Conservation (phyloP, 2,329 filamentous ascomycete species). For the Verticillium alfalfae region DNA sequence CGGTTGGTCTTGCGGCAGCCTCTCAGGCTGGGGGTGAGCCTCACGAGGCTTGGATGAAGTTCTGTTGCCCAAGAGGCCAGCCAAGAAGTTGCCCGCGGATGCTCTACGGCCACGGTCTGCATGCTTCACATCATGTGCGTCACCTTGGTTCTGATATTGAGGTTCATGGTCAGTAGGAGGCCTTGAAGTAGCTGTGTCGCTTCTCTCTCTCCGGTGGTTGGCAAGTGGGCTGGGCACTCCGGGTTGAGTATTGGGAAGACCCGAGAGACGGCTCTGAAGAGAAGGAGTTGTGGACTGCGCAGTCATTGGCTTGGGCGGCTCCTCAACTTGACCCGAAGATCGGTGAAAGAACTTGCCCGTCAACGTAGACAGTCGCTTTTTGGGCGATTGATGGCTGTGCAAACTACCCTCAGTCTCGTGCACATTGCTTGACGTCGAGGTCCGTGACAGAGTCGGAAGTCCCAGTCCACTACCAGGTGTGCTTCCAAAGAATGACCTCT, state of each 20-base stretch:
- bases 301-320: slow-evolving; percentile 12
- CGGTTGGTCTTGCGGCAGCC: neutral
- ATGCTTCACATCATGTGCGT: slow-evolving; percentile 1
- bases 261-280: slow-evolving; percentile 9
- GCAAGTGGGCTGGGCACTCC: slow-evolving; percentile 3
- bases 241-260: slow-evolving; percentile 2
- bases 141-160: neutral
- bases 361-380: slow-evolving; percentile 40
- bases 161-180: neutral
- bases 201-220: slow-evolving; percentile 9
- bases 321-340: slow-evolving; percentile 12
- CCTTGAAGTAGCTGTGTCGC: slow-evolving; percentile 13
- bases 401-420: slow-evolving; percentile 8
- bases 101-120: slow-evolving; percentile 15
- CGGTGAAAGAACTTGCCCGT: slow-evolving; percentile 22
- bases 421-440: slow-evolving; percentile 17
- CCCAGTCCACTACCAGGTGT: slow-evolving; percentile 9
- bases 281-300: slow-evolving; percentile 15
- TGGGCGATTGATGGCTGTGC: slow-evolving; percentile 15
- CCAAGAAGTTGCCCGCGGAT: slow-evolving; percentile 14
- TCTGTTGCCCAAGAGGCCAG: slow-evolving; percentile 13
- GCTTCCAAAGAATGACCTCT: slow-evolving; percentile 30
- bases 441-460: slow-evolving; percentile 13
- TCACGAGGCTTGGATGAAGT: slow-evolving; percentile 14
- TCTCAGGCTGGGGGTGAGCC: slow-evolving; percentile 4